Evolutionary conservation across 805 yeast species (phyloP), one percentile per base, ranked within the genome.

Genomic region (Dipodascus geniculatus): DNA sequence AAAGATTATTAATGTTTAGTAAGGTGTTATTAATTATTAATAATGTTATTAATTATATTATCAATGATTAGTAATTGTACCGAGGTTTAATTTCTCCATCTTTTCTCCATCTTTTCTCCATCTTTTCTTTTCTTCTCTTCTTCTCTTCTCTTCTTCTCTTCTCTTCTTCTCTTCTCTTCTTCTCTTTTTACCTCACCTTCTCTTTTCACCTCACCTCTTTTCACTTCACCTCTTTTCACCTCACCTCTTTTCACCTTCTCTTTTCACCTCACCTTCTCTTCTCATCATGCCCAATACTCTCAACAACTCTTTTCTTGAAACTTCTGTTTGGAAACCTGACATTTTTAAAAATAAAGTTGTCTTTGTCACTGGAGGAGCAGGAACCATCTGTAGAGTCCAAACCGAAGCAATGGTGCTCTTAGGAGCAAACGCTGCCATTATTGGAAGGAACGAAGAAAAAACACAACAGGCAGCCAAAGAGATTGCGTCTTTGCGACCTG

Each of bases 321-420:
- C 49, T 22, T 22, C 31, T 14, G 24, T 60, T 23, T 68, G 53
- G 57, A 82, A 82, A 58, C 79, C 82, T 0, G 85, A 78, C 58
- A 61, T 88, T 42, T 89, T 89, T 72, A 75, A 80, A 55, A 95
- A 85, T 14, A 89, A 89, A 66, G 96, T 87, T 1, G 93, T 81
- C 3, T 85, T 90, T 60, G 87, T 88, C 52, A 91, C 98, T 0
- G 98, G 98, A 3, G 97, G 97, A 14, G 93, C 97, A 1, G 44
- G 97, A 11, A 81, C 96, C n/a, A 90, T 91, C 53, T 90, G 97
- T 68, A 74, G 93, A 50, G 91, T 85, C 3, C 97, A 90, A 67
- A 79, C 85, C 0, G 95, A 87, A 65, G 96, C 96, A 0, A 58
- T 91, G 69, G 84, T 88, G 2, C 69, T 79, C 17, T 71, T 91